phyloP scores from a whole-genome alignment of 1,284 basidiomycete species.

The Phenoliferia sp. region DNA sequence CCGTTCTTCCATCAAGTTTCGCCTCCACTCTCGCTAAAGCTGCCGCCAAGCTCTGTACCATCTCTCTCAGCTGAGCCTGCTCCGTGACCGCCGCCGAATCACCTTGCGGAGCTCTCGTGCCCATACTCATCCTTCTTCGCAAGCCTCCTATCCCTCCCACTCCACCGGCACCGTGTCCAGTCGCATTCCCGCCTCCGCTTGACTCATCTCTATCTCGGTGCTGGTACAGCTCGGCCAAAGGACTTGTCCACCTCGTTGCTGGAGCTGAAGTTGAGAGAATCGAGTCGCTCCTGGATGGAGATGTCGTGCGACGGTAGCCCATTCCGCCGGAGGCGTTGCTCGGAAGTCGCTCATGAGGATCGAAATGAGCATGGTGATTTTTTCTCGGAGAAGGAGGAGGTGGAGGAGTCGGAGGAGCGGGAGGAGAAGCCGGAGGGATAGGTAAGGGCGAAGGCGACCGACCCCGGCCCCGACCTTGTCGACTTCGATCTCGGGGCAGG shows the following conservation, averaged over 20 bases:
- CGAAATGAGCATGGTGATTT: neutral
- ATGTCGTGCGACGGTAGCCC: neutral
- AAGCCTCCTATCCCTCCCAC: neutral
- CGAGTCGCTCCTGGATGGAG: neutral
- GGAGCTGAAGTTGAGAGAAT: slow-evolving; percentile 19
- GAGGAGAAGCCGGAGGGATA: neutral
- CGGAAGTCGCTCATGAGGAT: slow-evolving; percentile 15
- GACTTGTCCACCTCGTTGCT: slow-evolving; percentile 9
- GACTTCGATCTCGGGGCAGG: neutral
- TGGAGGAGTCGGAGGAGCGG: neutral
- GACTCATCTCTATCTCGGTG: neutral
- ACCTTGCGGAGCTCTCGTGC: neutral
- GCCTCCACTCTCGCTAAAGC: neutral
- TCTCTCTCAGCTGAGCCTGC: neutral
- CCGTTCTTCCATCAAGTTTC: neutral
- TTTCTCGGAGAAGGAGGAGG: neutral
- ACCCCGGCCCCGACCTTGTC: neutral
- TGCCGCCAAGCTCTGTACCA: neutral
- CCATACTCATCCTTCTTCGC: slow-evolving; percentile 18
- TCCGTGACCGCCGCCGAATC: neutral
- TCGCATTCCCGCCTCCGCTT: too few relatives aligned
- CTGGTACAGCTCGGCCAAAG: slow-evolving; percentile 22
- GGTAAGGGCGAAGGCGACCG: neutral
- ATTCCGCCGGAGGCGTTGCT: slow-evolving; percentile 10
- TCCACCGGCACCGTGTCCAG: too few relatives aligned